Conservation (phyloP, 805 yeast species). For the Alloascoidea hylecoeti region DNA sequence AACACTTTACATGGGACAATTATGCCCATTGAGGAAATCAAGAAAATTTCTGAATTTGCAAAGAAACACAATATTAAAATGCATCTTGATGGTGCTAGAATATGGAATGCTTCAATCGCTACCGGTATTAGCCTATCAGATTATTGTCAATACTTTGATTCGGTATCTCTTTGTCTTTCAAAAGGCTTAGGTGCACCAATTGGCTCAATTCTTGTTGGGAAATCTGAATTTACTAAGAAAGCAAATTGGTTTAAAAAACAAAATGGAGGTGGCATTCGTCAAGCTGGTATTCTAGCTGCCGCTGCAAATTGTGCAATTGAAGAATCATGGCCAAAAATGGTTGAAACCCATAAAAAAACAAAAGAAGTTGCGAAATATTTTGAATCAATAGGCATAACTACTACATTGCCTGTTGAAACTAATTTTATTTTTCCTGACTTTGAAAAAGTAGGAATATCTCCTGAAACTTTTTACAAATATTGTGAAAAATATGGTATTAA, state of each 20-base stretch:
- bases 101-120: slow-evolving; percentile 80
- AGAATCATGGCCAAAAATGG: slow-evolving; percentile 49
- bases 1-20: slow-evolving; percentile 80
- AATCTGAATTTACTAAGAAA: slow-evolving; percentile 37
- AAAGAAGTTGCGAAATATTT: slow-evolving; percentile 24
- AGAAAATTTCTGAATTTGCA: slow-evolving; percentile 59
- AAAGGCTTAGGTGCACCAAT: slow-evolving; percentile 90
- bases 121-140: slow-evolving; percentile 55
- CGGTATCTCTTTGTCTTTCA: slow-evolving; percentile 81
- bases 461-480: slow-evolving; percentile 33
- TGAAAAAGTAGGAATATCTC: slow-evolving; percentile 36
- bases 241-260: slow-evolving; percentile 85
- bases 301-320: slow-evolving; percentile 77
- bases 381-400: slow-evolving; percentile 29
- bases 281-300: slow-evolving; percentile 64
- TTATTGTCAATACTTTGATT: slow-evolving; percentile 68
- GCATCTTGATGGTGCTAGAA: slow-evolving; percentile 92
- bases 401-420: slow-evolving; percentile 70
- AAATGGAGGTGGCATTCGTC: slow-evolving; percentile 89
- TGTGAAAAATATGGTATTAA: slow-evolving; percentile 49
- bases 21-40: slow-evolving; percentile 67
- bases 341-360: slow-evolving; percentile 35
- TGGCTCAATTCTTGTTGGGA: slow-evolving; percentile 78
- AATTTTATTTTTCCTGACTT: slow-evolving; percentile 67
- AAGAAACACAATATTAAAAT: slow-evolving; percentile 38